Conservation (phyloP, 2,329 filamentous ascomycete species). For the Cordyceps fumosorosea region DNA sequence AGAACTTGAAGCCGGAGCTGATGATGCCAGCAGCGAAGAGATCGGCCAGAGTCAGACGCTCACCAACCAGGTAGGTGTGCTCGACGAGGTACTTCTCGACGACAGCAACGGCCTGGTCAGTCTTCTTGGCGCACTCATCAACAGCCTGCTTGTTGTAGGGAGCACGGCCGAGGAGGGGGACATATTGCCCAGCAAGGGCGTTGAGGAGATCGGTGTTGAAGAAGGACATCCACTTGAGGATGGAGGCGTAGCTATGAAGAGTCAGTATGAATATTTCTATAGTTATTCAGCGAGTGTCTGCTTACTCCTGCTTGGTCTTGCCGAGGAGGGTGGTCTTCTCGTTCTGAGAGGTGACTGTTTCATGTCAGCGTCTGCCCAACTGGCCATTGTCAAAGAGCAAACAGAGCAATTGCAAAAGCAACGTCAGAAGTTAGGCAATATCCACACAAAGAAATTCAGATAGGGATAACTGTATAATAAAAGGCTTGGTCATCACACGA, state of each 20-base stretch:
- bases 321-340: constrained; percentile 99
- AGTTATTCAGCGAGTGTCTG: background rate
- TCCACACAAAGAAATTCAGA: constrained; percentile 89
- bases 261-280: constrained; percentile 5
- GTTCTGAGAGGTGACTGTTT: constrained; percentile 92
- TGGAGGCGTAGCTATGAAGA: constrained; percentile 69
- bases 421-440: constrained; percentile 77
- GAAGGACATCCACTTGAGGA: constrained; percentile 97
- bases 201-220: constrained; percentile 83
- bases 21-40: constrained; percentile 75
- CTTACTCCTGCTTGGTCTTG: constrained; percentile 99
- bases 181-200: constrained; percentile 72
- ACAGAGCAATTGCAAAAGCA: constrained; percentile 17
- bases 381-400: constrained; percentile 23
- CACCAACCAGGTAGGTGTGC: constrained; percentile 96
- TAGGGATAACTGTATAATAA: constrained; percentile 94
- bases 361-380: constrained; percentile 27
- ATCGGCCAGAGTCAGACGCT: constrained; percentile 95
- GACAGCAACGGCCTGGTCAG: constrained; percentile 61
- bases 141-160: constrained; percentile 98
- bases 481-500: constrained; percentile 65
- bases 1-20: constrained; percentile 82
- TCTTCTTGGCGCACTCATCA: constrained; percentile 67
- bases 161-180: constrained; percentile 71
- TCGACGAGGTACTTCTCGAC: constrained; percentile 82